These are phyloP conservation scores for Coprinellus micaceus DNA, from an alignment of 768 basidiomycete genomes.

Conservation along the genomic window DNA sequence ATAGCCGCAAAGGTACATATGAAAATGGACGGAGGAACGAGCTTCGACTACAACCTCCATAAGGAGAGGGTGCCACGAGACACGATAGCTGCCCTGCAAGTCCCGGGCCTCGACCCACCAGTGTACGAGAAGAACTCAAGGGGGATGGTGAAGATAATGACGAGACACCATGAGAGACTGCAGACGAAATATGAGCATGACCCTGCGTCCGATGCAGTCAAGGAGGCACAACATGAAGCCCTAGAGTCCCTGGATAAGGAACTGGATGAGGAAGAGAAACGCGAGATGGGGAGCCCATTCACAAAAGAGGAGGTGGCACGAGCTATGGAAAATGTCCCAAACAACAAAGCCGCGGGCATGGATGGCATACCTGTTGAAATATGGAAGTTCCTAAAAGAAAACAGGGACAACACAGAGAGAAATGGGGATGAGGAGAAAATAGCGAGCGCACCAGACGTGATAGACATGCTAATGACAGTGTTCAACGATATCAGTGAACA, in stretches of 20 bases:
- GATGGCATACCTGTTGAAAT: conserved; percentile 25
- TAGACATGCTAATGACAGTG: conserved; percentile 9
- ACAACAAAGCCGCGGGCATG: conserved; percentile 14
- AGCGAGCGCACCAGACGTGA: not conserved
- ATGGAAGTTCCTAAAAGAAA: conserved; percentile 15
- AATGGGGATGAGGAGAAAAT: not conserved
- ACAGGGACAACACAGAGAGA: not conserved
- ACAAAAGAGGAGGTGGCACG: not conserved
- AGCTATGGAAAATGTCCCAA: not conserved
- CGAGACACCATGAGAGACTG: not conserved
- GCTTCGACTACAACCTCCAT: conserved; percentile 6
- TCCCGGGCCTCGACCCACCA: not conserved
- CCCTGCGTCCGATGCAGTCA: not conserved
- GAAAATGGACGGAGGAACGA: conserved; percentile 11
- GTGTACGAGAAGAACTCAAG: not conserved
- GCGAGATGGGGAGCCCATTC: not conserved
- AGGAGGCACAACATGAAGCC: not conserved
- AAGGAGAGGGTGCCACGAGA: conserved; percentile 13
- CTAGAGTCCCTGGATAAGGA: not conserved
- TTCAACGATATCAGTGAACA: conserved; percentile 27
- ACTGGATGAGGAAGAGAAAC: not conserved
- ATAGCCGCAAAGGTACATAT: not conserved
- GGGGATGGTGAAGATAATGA: conserved; percentile 4
- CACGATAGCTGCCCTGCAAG: conserved; percentile 6
- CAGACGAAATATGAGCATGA: not conserved